phyloP scores from a whole-genome alignment of 1,284 basidiomycete species.

The Chalciporus sp. region DNA sequence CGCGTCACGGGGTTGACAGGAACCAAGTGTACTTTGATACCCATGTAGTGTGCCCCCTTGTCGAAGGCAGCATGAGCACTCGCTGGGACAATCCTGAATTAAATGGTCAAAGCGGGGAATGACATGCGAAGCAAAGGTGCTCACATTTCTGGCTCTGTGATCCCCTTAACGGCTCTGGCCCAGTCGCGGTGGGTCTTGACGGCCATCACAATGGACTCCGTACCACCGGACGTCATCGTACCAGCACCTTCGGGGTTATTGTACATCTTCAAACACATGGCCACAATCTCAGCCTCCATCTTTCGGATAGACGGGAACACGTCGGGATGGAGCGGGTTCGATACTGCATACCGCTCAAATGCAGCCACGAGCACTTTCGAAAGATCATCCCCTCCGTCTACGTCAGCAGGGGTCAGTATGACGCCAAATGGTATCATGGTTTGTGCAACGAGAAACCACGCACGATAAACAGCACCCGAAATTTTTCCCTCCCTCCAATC shows the following conservation, averaged over 20 bases:
- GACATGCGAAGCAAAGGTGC: conserved; percentile 28
- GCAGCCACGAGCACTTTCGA: conserved; percentile 71
- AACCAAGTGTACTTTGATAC: conserved; percentile 89
- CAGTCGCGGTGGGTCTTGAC: conserved; percentile 95
- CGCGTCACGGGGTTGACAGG: conserved; percentile 85
- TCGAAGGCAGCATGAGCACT: conserved; percentile 95
- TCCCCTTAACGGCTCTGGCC: conserved; percentile 84
- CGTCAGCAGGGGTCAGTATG: neutral
- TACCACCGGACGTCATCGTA: conserved; percentile 93
- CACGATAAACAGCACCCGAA: conserved; percentile 88
- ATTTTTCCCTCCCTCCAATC: conserved; percentile 80
- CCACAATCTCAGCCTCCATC: conserved; percentile 97
- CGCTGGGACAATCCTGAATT: conserved; percentile 73
- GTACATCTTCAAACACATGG: conserved; percentile 91
- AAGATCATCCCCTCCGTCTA: conserved; percentile 85
- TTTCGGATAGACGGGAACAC: conserved; percentile 94
- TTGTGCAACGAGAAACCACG: conserved; percentile 29
- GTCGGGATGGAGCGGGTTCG: conserved; percentile 94
- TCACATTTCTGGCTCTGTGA: conserved; percentile 91
- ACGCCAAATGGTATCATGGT: no score
- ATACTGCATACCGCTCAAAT: conserved; percentile 71
- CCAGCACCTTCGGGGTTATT: conserved; percentile 86
- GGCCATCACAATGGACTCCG: conserved; percentile 94
- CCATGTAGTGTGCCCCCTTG: conserved; percentile 90
- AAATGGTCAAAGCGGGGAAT: neutral